Percentiles rank a stretch among this genome's conserved stretches.
Evolutionary conservation across 192 early-diverging fungal species (phyloP).

Genomic region (Linnemannia zychae): DNA sequence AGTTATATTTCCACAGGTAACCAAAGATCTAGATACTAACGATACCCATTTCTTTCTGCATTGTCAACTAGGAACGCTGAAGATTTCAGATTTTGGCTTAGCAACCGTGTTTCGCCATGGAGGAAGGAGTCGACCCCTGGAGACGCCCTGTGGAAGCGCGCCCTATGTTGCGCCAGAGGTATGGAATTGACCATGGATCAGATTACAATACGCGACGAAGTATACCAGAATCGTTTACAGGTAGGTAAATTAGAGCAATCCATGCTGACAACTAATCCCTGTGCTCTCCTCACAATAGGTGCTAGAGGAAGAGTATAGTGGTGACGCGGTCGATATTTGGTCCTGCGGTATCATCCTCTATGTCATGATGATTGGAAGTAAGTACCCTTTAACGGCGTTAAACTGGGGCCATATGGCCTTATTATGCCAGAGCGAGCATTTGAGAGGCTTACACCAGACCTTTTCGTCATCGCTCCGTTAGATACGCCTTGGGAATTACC

Average conservation of each 20-base stretch:
- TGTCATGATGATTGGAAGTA: conserved; percentile 78
- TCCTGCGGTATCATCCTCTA: conserved; percentile 78
- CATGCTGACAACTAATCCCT: neutral
- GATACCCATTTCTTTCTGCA: neutral
- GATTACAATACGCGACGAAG: neutral
- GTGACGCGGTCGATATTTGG: conserved; percentile 78
- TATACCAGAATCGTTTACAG: neutral
- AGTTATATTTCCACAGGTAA: neutral
- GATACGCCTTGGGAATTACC: conserved; percentile 82
- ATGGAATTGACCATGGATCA: neutral
- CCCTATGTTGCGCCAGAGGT: conserved; percentile 78
- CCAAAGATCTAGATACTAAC: neutral
- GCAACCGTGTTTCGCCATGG: conserved; percentile 74
- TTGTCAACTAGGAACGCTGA: conserved; percentile 68
- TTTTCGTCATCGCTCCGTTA: neutral
- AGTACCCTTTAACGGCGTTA: conserved; percentile 5
- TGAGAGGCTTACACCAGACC: neutral
- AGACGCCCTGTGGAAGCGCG: conserved; percentile 80
- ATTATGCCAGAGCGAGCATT: neutral
- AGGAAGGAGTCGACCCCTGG: conserved; percentile 65
- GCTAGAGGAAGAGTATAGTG: conserved; percentile 66
- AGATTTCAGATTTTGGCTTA: conserved; percentile 81
- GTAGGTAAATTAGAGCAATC: neutral
- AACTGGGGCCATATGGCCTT: neutral
- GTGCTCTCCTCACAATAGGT: conserved; percentile 48